Base-by-base conservation (phyloP, 257 asterid genomes). In the Petunia secreta region DNA sequence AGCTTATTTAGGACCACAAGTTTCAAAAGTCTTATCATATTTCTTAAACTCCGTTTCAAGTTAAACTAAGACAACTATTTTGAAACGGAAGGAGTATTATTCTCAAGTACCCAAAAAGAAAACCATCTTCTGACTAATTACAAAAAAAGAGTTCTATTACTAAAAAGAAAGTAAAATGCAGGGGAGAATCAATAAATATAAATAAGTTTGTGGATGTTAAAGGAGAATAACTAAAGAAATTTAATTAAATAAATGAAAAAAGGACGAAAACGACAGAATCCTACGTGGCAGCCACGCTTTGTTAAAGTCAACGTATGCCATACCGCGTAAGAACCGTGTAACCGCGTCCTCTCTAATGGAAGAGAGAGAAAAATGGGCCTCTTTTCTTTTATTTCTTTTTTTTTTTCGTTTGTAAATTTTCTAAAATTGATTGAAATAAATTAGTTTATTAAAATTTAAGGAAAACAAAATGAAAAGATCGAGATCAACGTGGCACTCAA, bases 321-420 rank as follows among this genome's bases (percentile, higher is more conserved):
- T 77, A 54, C 82, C 87, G 87, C 82, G 87, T 85, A 60, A 40
- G 66, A 37, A 65, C 79, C 87, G 81, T 62, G 75, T 78, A 63
- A 75, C 67, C 67, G 82, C 83, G 83, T 81, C 4, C 2, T 44
- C 40, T 63, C n/a, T 68, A 63, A 60, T 44, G 68, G 65, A 25
- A 38, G 65, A 65, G 58, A 57, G 75, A 75, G 63, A 43, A 67
- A 79, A 63, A 34, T 39, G 37, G 82, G 3, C 40, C 4, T 38
- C 48, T 25, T 69, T 38, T 2, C 2, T 68, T 7, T 13, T 34
- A 14, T 10, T 46, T 5, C 6, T 1, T 44, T 25, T 0, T 3
- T 41, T 40, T 40, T 39, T 2, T 25, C 25, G 25, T 25, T 25
- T 25, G 25, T 25, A 25, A 25, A 15, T 40, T 14, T 66, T n/a